Base-by-base conservation (phyloP, 2,329 filamentous ascomycete species). In the Fusarium nodosum region DNA sequence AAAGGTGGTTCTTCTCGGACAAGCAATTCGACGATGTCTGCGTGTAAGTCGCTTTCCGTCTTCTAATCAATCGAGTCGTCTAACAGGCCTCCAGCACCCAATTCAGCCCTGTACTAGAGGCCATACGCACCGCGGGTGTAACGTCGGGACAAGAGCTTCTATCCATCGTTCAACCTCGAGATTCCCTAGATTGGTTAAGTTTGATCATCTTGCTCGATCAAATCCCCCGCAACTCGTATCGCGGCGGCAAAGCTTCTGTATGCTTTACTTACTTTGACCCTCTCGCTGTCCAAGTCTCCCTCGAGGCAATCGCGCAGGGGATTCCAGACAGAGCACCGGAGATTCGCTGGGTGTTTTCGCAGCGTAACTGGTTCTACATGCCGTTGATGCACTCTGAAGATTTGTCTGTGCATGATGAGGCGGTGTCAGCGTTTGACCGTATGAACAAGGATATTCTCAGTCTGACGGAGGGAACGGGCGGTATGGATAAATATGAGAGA, bases 191-290 rank as follows among this genome's bases (percentile, higher is more conserved):
- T 66, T 82, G 79, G 77, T 77, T 91, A 3, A 81, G 82, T 45
- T 74, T 90, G 0, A 71, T 88, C 7, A 69, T 91, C 3, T 80
- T 91, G 3, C 82, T 91, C 4, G 89, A 91, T 66, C 89, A 91
- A 72, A 81, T 91, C 42, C 82, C 88, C 0, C 84, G 89, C 3
- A 90, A 91, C 73, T 82, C 87, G 66, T 88, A 85, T 77, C 87
- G 89, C 16, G 83, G 81, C 1, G 78, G 80, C 1, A 77, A 86
- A 26, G 75, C 80, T 1, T 66, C 53, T 3, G 44, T 84, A 4
- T 77, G 85, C 13, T 90, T 89, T 72, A 77, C 61, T 2, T 81
- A 85, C 68, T 90, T 88, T 67, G 88, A 91, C 68, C 82, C 82
- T 9, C 77, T 91, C 4, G 81, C 85, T 0, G 77, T 77, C n/a